phyloP scores from a whole-genome alignment of 176 grass and related monocot genomes.

The Olyra latifolia region DNA sequence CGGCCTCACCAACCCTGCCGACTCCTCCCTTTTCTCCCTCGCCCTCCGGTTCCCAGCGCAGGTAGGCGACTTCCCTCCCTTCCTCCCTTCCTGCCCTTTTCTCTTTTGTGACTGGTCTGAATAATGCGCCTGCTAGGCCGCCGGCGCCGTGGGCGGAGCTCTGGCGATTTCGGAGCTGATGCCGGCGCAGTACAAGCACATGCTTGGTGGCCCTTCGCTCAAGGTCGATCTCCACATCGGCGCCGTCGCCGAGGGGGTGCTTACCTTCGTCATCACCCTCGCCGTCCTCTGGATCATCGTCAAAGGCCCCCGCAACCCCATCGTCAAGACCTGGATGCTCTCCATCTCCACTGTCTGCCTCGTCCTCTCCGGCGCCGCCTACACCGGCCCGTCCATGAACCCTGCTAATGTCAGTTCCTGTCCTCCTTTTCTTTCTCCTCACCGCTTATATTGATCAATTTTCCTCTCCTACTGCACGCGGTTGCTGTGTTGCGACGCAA shows the following conservation, averaged over 20 bases:
- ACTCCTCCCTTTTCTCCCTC: conserved; percentile 59
- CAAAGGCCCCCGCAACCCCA: conserved; percentile 51
- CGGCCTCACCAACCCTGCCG: conserved; percentile 25
- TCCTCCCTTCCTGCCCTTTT: too few species aligned
- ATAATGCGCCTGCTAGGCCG: conserved; percentile 32
- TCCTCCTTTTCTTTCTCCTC: neutral
- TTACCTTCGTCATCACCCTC: conserved; percentile 68
- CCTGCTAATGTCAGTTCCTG: conserved; percentile 61
- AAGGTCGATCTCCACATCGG: conserved; percentile 70
- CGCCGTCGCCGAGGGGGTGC: conserved; percentile 54
- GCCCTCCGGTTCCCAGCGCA: conserved; percentile 76
- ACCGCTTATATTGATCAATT: neutral
- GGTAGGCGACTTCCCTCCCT: conserved; percentile 11
- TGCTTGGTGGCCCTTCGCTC: conserved; percentile 53
- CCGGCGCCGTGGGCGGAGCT: conserved; percentile 65
- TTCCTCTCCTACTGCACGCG: neutral
- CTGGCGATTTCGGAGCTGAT: conserved; percentile 57
- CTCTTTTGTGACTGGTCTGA: too few species aligned
- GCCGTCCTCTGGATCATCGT: conserved; percentile 58
- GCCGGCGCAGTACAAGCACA: conserved; percentile 63
- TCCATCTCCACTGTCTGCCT: conserved; percentile 51
- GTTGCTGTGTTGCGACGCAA: neutral
- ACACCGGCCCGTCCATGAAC: conserved; percentile 82
- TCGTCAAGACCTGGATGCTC: conserved; percentile 60
- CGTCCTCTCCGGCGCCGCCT: conserved; percentile 51